Percentiles rank a stretch among this genome's conserved stretches.
These are phyloP conservation scores for Hygrophila difformis DNA, from an alignment of 257 asterid genomes.

Conservation along the genomic window DNA sequence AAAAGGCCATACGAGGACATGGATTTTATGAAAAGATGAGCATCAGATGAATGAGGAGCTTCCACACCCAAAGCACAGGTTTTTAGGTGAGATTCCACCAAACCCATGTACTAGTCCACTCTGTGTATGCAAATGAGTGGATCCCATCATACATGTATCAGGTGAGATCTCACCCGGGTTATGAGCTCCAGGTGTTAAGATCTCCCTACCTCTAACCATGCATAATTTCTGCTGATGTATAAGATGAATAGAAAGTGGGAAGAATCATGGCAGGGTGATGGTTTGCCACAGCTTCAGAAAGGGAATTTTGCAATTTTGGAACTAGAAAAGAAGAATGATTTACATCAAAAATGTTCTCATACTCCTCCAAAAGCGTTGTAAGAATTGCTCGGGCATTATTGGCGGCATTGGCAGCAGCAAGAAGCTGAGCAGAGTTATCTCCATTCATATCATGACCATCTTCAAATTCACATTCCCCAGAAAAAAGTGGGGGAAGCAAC, in stretches of 20 bases:
- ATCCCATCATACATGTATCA: too few species aligned
- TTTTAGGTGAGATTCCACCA: too few species aligned
- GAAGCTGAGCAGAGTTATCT: conserved; percentile 89
- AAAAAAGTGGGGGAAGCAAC: conserved; percentile 93
- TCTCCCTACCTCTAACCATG: too few species aligned
- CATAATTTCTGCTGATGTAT: too few species aligned
- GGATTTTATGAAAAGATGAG: neutral
- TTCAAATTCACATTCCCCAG: conserved; percentile 95
- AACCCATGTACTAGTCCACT: too few species aligned
- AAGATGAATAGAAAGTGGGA: conserved; percentile 3
- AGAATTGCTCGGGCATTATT: conserved; percentile 88
- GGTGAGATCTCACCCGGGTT: too few species aligned
- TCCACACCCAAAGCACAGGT: too few species aligned
- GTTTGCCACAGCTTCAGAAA: neutral
- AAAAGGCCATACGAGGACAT: too few species aligned
- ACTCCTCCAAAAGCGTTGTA: conserved; percentile 87
- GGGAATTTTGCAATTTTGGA: conserved; percentile 1
- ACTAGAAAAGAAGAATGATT: conserved; percentile 23
- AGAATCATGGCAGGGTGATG: conserved; percentile 1
- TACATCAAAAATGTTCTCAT: conserved; percentile 73
- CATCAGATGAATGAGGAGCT: too few species aligned
- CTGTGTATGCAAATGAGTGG: too few species aligned
- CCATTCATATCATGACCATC: conserved; percentile 78
- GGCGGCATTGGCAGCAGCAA: conserved; percentile 99
- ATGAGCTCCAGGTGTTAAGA: too few species aligned